Evolutionary conservation across 192 early-diverging fungal genomes (phyloP).

Genomic region (Coemansia biformis): DNA sequence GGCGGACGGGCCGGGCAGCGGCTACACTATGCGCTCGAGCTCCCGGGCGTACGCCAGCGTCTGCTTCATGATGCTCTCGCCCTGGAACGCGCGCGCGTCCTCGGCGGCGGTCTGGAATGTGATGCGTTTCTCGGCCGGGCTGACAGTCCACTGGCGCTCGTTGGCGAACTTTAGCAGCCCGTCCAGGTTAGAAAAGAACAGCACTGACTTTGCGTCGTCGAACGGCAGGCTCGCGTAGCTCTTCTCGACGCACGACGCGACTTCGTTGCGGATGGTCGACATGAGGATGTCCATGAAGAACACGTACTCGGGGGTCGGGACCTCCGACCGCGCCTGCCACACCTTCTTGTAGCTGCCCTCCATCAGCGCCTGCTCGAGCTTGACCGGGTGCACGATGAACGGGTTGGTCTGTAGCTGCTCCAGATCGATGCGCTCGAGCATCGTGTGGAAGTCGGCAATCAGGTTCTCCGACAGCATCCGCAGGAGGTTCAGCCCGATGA

Average conservation of each 20-base stretch:
- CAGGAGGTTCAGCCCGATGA: slow-evolving; percentile 89
- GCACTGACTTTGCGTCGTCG: slow-evolving; percentile 82
- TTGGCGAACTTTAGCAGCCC: slow-evolving; percentile 84
- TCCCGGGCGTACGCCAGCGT: slow-evolving; percentile 86
- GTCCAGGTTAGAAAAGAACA: slow-evolving; percentile 79
- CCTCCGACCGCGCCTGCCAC: slow-evolving; percentile 83
- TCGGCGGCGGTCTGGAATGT: slow-evolving; percentile 68
- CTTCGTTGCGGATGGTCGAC: slow-evolving; percentile 88
- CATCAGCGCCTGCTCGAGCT: slow-evolving; percentile 96
- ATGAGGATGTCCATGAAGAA: slow-evolving; percentile 96
- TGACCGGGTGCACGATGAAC: slow-evolving; percentile 86
- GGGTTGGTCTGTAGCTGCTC: slow-evolving; percentile 72
- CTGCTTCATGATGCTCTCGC: slow-evolving; percentile 77
- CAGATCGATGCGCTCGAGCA: slow-evolving; percentile 84
- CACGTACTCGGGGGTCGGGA: slow-evolving; percentile 85
- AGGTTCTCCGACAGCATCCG: slow-evolving; percentile 89
- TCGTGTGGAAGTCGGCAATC: slow-evolving; percentile 98
- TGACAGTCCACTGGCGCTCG: slow-evolving; percentile 80
- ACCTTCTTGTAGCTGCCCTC: slow-evolving; percentile 97
- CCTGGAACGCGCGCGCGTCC: slow-evolving; percentile 67
- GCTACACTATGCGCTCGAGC: slow-evolving; percentile 91
- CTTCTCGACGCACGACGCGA: slow-evolving; percentile 93
- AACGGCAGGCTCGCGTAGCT: slow-evolving; percentile 82
- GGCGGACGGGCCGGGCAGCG: too few species aligned
- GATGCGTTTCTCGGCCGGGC: slow-evolving; percentile 72